A percentile compares a stretch with the other conserved stretches of the same genome.
Evolutionary conservation across 768 basidiomycete genomes (phyloP).

Genomic region (Lactarius psammicola): DNA sequence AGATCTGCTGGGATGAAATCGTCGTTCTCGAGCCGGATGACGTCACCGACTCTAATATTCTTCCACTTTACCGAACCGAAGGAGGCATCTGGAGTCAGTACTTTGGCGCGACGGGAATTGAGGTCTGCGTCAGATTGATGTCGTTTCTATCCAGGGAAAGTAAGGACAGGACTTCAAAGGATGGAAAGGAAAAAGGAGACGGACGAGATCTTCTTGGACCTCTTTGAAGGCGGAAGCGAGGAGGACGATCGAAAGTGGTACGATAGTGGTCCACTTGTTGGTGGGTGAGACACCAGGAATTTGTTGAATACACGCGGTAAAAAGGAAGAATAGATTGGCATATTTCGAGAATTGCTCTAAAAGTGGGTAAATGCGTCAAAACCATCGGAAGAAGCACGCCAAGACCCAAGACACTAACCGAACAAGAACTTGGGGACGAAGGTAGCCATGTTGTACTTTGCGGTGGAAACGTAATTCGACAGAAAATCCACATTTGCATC

Average conservation of each 20-base stretch:
- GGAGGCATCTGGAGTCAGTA: slow-evolving; percentile 57
- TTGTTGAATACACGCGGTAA: slow-evolving; percentile 96
- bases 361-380: slow-evolving; percentile 18
- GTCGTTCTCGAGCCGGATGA: slow-evolving; percentile 86
- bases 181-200: slow-evolving; percentile 33
- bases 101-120: slow-evolving; percentile 79
- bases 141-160: slow-evolving; percentile 64
- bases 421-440: slow-evolving; percentile 92
- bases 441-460: slow-evolving; percentile 87
- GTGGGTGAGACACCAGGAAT: slow-evolving; percentile 98
- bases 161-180: background rate
- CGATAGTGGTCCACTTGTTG: slow-evolving; percentile 92
- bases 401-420: slow-evolving; percentile 50
- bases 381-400: background rate
- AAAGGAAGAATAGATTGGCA: slow-evolving; percentile 97
- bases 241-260: slow-evolving; percentile 81
- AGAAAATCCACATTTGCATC: slow-evolving; percentile 62
- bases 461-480: slow-evolving; percentile 87
- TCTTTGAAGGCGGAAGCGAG: slow-evolving; percentile 96
- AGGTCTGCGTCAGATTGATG: slow-evolving; percentile 93
- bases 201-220: slow-evolving; percentile 86
- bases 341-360: slow-evolving; percentile 98
- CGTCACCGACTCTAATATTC: slow-evolving; percentile 85
- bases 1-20: slow-evolving; percentile 97
- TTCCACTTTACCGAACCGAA: slow-evolving; percentile 85